Percentiles rank a stretch among this genome's conserved stretches.
phyloP scores from a whole-genome alignment of 257 asterid species.

The Rhazya stricta region DNA sequence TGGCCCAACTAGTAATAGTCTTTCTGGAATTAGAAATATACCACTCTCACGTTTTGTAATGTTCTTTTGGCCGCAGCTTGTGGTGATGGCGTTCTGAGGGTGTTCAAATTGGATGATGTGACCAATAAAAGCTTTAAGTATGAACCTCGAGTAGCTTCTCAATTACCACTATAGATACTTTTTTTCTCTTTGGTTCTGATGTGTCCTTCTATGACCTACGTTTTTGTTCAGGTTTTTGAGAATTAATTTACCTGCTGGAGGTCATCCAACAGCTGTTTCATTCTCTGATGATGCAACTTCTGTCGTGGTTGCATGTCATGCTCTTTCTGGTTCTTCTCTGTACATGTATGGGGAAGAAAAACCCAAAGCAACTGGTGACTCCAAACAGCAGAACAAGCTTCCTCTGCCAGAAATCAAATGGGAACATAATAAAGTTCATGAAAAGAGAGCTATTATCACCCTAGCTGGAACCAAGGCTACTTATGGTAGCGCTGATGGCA shows the following conservation, averaged over 20 bases:
- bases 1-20: neutral
- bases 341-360: conserved; percentile 90
- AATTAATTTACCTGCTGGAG: conserved; percentile 82
- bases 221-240: conserved; percentile 67
- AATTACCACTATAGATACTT: neutral
- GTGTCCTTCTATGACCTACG: conserved; percentile 6
- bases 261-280: conserved; percentile 78
- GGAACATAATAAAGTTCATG: conserved; percentile 85
- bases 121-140: conserved; percentile 97
- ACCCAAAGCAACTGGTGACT: conserved; percentile 43
- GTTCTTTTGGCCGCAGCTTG: conserved; percentile 57
- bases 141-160: conserved; percentile 22
- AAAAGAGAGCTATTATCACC: conserved; percentile 63
- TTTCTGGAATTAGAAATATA: neutral
- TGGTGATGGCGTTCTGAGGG: conserved; percentile 82
- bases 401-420: conserved; percentile 93
- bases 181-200: neutral
- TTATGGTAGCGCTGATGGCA: conserved; percentile 91
- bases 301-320: conserved; percentile 69
- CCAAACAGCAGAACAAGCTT: conserved; percentile 70
- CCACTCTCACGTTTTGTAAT: neutral
- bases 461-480: conserved; percentile 73
- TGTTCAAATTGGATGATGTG: conserved; percentile 91
- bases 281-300: conserved; percentile 76
- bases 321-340: conserved; percentile 73